Base-by-base conservation (phyloP, 2,329 filamentous ascomycete genomes). In the Fusarium newnesense region DNA sequence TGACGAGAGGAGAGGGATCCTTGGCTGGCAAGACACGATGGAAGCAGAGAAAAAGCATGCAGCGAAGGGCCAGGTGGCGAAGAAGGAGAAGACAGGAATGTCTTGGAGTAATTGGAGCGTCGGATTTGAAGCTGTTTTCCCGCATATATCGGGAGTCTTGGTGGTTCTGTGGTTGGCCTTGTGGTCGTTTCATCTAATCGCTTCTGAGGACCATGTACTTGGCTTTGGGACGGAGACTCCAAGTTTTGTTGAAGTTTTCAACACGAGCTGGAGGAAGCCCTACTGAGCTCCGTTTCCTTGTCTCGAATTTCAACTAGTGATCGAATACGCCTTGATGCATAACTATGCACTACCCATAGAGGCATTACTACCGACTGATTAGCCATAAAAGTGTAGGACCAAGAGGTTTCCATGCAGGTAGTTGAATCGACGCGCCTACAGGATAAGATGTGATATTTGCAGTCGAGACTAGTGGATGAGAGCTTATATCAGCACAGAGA, bases 201-300 rank as follows among this genome's bases (percentile, higher is more conserved):
- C 13, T 10, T 49, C 46, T 49, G 9, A 19, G 4, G 21, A 49
- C 16, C 28, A 49, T n/a, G 21, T 49, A 4, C 8, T 11, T 32
- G 28, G 28, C 13, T 49, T 49, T n/a, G 10, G 9, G 15, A 32
- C 3, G 19, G 28, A 18, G 1, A n/a, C 28, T 7, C 8, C 15
- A 12, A 18, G 28, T 5, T 30, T 16, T 49, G 28, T 30, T 6
- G 13, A 49, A 5, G 19, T 32, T 16, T 12, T 9, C 10, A 32
- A n/a, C 28, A 7, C 13, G 15, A 49, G 46, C 21, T 49, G 10
- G 7, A 30, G 10, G 9, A 16, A n/a, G 13, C 15, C 3, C 9
- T 9, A n/a, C 5, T 49, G 10, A 49, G 13, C 9, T 32, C 0
- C 3, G 9, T 9, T 18, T 10, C 2, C 6, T 6, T n/a, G 13